These are phyloP conservation scores for Pleurotus djamor DNA, from an alignment of 768 basidiomycete species.

Conservation along the genomic window DNA sequence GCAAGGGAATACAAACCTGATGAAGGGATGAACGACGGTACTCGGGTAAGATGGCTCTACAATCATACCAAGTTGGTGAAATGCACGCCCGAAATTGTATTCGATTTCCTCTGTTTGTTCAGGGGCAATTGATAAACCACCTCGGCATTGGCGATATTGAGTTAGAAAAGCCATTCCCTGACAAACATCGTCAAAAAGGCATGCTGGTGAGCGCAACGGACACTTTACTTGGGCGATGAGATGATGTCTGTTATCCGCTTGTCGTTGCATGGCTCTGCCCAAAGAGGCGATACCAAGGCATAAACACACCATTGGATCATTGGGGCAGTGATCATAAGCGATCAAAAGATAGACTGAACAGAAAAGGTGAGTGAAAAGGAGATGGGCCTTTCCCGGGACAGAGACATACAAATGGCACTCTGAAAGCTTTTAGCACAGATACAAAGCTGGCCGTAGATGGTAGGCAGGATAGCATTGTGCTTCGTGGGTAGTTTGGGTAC, in stretches of 20 bases:
- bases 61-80: conserved; percentile 84
- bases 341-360: conserved; percentile 83
- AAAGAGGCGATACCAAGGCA: conserved; percentile 82
- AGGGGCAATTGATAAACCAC: conserved; percentile 22
- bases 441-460: conserved; percentile 82
- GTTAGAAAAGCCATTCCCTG: conserved; percentile 85
- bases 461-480: conserved; percentile 66
- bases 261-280: conserved; percentile 89
- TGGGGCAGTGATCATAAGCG: conserved; percentile 80
- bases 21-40: background rate
- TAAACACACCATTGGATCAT: conserved; percentile 86
- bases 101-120: conserved; percentile 73
- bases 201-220: background rate
- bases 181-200: background rate
- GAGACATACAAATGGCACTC: conserved; percentile 79
- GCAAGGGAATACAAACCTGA: conserved; percentile 82
- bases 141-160: conserved; percentile 71
- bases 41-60: background rate
- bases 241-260: conserved; percentile 92
- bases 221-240: conserved; percentile 61
- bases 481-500: conserved; percentile 55
- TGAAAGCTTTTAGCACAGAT: conserved; percentile 87
- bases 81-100: conserved; percentile 89
- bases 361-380: background rate
- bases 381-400: background rate